These are phyloP conservation scores for Cicer pinnatifidum DNA, from an alignment of 306 rosid genomes.

Conservation along the genomic window DNA sequence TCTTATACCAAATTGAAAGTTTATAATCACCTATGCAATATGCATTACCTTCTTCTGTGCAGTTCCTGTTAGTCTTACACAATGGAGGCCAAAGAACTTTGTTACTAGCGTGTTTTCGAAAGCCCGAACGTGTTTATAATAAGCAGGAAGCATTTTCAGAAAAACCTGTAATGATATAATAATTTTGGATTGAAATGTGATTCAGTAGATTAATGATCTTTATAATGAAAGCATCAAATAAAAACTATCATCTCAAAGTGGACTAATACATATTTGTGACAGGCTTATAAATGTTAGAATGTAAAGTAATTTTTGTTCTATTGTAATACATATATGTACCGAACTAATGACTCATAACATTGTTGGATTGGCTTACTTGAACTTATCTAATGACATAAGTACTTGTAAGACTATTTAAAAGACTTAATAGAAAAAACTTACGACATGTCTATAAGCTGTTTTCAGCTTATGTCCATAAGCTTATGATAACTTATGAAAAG, in stretches of 20 bases:
- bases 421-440: too few relatives aligned
- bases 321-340: background rate
- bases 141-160: constrained; percentile 91
- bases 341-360: too few relatives aligned
- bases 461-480: too few relatives aligned
- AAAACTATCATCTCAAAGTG: constrained; percentile 14
- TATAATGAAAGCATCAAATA: constrained; percentile 16
- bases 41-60: constrained; percentile 81
- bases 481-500: too few relatives aligned
- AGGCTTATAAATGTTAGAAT: background rate
- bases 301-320: background rate
- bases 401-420: too few relatives aligned
- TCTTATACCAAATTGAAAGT: background rate
- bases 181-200: constrained; percentile 39
- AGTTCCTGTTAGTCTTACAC: constrained; percentile 77
- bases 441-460: too few relatives aligned
- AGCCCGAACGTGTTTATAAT: constrained; percentile 81
- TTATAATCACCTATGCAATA: constrained; percentile 28
- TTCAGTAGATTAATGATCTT: constrained; percentile 11
- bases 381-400: too few relatives aligned
- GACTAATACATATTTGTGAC: background rate
- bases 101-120: constrained; percentile 92
- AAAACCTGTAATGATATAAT: constrained; percentile 67
- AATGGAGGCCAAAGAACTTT: constrained; percentile 88
- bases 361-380: too few relatives aligned